Evolutionary conservation across 163 green algal genomes (phyloP).

Genomic region (Volvox carteri): DNA sequence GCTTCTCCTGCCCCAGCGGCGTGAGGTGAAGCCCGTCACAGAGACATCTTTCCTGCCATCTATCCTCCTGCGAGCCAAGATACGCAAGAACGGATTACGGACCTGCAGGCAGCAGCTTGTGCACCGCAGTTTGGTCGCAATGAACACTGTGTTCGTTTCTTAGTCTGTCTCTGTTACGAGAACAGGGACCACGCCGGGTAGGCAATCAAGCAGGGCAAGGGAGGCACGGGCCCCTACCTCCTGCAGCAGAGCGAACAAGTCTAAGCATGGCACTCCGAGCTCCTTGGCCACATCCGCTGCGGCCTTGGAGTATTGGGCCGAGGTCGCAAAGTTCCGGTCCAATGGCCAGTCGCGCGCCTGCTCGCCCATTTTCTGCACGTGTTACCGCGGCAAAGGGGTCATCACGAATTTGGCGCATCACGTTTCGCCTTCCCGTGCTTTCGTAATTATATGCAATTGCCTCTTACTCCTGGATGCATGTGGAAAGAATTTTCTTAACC

Average conservation of each 20-base stretch:
- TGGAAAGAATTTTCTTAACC: no score
- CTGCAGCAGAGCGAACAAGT: constrained; percentile 48
- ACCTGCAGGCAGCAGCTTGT: no score
- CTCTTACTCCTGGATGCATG: no score
- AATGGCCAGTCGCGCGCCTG: constrained; percentile 31
- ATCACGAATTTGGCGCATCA: not conserved
- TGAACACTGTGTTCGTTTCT: no score
- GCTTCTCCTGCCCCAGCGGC: constrained; percentile 26
- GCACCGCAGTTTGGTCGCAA: no score
- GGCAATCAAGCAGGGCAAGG: no score
- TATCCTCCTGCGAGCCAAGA: constrained; percentile 26
- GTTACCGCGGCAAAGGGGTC: not conserved
- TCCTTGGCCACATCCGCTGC: constrained; percentile 22
- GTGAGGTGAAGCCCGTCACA: constrained; percentile 48
- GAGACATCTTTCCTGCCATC: constrained; percentile 36
- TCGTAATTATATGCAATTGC: no score
- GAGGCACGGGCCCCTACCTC: no score
- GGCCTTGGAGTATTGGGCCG: constrained; percentile 45
- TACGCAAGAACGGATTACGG: no score
- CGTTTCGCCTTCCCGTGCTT: no score
- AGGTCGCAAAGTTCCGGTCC: constrained; percentile 55
- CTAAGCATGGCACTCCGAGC: constrained; percentile 50
- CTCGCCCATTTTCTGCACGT: constrained; percentile 51
- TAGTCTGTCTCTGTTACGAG: not conserved
- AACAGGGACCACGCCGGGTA: no score